These are phyloP conservation scores for Pichia sp. DNA, from an alignment of 1,139 yeast species.

Conservation along the genomic window DNA sequence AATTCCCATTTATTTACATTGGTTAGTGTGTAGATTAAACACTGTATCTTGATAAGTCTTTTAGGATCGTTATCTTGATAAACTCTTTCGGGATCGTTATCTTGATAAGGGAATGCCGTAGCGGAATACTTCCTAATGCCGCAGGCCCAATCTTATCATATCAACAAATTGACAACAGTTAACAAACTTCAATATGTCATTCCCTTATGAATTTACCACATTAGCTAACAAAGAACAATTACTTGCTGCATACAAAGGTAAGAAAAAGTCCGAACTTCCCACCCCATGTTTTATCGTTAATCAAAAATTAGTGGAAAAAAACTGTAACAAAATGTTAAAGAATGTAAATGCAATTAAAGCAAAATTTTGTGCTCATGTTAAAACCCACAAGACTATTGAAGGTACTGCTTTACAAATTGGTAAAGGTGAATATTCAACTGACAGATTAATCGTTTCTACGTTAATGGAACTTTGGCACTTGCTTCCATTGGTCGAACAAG, in stretches of 20 bases:
- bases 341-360: slow-evolving; percentile 26
- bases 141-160: no score
- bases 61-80: no score
- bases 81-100: no score
- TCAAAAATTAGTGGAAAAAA: slow-evolving; percentile 32
- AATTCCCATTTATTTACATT: no score
- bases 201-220: slow-evolving; percentile 23
- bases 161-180: not conserved
- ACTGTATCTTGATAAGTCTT: no score
- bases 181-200: slow-evolving; percentile 14
- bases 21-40: no score
- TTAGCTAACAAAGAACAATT: slow-evolving; percentile 25
- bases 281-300: slow-evolving; percentile 51
- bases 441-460: slow-evolving; percentile 65
- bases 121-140: no score
- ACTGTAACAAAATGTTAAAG: slow-evolving; percentile 38
- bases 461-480: slow-evolving; percentile 53
- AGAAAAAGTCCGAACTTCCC: slow-evolving; percentile 31
- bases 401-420: slow-evolving; percentile 44
- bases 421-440: slow-evolving; percentile 30
- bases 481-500: slow-evolving; percentile 24
- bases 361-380: slow-evolving; percentile 46
- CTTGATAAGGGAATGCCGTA: no score
- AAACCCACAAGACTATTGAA: slow-evolving; percentile 61
- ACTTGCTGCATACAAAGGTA: slow-evolving; percentile 15